Evolutionary conservation across 2,329 filamentous ascomycete species (phyloP).

Genomic region (Uncinocarpus reesii): DNA sequence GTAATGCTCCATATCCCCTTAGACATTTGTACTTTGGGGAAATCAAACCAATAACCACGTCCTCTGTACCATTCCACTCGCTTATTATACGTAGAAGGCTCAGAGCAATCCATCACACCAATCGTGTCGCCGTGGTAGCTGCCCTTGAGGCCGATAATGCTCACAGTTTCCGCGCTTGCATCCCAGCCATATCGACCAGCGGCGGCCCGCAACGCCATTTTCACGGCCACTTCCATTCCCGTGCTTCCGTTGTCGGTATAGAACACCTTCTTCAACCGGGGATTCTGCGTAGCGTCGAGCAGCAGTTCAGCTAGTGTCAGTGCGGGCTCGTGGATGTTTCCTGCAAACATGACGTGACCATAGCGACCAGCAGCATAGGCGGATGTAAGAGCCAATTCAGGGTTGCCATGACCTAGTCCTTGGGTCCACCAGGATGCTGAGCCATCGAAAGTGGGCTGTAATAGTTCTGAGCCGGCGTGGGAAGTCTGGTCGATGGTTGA

Average conservation of each 20-base stretch:
- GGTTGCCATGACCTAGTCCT: slow-evolving; percentile 69
- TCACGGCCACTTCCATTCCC: slow-evolving; percentile 71
- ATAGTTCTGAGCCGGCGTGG: slow-evolving; percentile 24
- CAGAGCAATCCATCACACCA: slow-evolving; percentile 74
- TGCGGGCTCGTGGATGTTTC: slow-evolving; percentile 68
- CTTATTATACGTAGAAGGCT: slow-evolving; percentile 67
- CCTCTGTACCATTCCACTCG: slow-evolving; percentile 80
- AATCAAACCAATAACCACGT: slow-evolving; percentile 71
- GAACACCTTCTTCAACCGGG: slow-evolving; percentile 60
- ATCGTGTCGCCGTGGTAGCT: slow-evolving; percentile 85
- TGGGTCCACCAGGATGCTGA: slow-evolving; percentile 91
- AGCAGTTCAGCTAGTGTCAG: slow-evolving; percentile 57
- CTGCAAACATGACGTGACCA: slow-evolving; percentile 81
- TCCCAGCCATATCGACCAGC: slow-evolving; percentile 57
- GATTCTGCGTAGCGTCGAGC: slow-evolving; percentile 50
- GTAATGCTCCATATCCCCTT: slow-evolving; percentile 57
- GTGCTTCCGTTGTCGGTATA: slow-evolving; percentile 80
- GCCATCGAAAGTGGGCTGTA: slow-evolving; percentile 64
- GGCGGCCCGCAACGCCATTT: slow-evolving; percentile 69
- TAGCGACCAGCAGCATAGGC: slow-evolving; percentile 75
- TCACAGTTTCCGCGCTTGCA: slow-evolving; percentile 46
- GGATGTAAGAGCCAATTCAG: slow-evolving; percentile 59
- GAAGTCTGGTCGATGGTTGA: background rate
- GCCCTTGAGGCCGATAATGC: slow-evolving; percentile 63
- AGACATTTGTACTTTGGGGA: slow-evolving; percentile 58